Evolutionary conservation across 1,139 yeast species (phyloP), one percentile per base, ranked within the genome.

Genomic region (Geotrichum citri-aurantii): DNA sequence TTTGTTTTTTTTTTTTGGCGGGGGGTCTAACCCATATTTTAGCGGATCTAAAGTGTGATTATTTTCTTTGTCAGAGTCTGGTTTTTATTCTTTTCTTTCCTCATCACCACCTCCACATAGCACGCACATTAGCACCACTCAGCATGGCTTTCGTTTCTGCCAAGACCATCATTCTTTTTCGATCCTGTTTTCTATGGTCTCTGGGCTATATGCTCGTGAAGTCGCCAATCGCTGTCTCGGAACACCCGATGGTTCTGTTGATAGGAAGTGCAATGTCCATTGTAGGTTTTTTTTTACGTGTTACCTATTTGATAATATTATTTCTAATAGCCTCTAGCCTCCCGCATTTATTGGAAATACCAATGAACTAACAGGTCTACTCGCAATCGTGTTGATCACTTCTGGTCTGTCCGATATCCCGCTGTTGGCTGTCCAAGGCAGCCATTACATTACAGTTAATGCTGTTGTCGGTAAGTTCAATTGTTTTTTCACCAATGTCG

Each of bases 211-310:
- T 71, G 61, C 68, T 80, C 26, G 65, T 75, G 37, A 71, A 70
- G 48, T 74, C 74, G 55, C 80, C 82, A 0, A 58, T 63, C 7
- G 56, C 61, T 4, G 59, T 79, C n/a, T 65, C 74, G 17, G 68
- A 70, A 14, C 71, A 81, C 54, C 77, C 80, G n/a, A 74, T 81
- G 50, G 77, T 80, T 6, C 62, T 82, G 2, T 70, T 83, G 14
- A 71, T 84, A 56, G 84, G 86, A 1, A 80, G 78, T 65, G 83
- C 87, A 29, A 80, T 84, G 82, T 75, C 75, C 62, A 71, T 81
- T 61, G 73, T 66, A 58, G 50, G 71, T 62, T 17, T 21, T 52
- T 48, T 17, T n/a, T 24, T n/a, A 3, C 8, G 2, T 48, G 14
- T 3, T 3, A 11, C 24, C 3, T 24, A 12, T 7, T 26, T 23